A percentile compares a stretch with the other conserved stretches of the same genome.
These are phyloP conservation scores for Globisporangium paddicum DNA, from an alignment of 352 stramenopile genomes.

Conservation along the genomic window DNA sequence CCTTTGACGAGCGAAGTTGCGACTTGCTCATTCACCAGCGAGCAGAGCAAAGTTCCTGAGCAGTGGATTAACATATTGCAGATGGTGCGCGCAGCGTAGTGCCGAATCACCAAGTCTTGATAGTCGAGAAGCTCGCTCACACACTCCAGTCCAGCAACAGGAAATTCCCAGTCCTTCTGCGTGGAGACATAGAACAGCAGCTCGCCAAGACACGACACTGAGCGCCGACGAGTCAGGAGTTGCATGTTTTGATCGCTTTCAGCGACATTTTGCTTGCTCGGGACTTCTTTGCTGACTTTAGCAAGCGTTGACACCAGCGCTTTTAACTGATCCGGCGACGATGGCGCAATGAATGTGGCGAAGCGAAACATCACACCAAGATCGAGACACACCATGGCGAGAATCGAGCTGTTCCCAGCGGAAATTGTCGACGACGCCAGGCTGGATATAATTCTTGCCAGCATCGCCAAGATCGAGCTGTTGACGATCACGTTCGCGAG, in stretches of 20 bases:
- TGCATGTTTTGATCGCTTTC: constrained; percentile 2
- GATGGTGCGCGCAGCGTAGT: constrained; percentile 55
- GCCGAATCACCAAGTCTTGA: constrained; percentile 30
- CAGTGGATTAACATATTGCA: constrained; percentile 64
- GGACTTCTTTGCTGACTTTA: constrained; percentile 12
- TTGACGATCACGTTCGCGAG: constrained; percentile 82
- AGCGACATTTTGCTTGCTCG: background rate
- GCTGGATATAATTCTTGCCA: constrained; percentile 45
- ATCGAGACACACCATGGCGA: constrained; percentile 48
- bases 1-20: constrained; percentile 26
- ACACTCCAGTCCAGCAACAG: constrained; percentile 21
- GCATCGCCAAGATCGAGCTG: constrained; percentile 62
- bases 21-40: constrained; percentile 40
- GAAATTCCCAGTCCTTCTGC: constrained; percentile 39
- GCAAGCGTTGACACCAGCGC: constrained; percentile 35
- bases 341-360: constrained; percentile 61
- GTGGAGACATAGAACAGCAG: constrained; percentile 73
- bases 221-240: background rate
- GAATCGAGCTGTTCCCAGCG: constrained; percentile 8
- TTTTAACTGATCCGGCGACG: constrained; percentile 53
- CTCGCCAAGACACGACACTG: constrained; percentile 61
- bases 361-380: constrained; percentile 67
- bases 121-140: constrained; percentile 39
- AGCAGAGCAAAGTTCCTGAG: constrained; percentile 21
- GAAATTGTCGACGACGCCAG: background rate